Base-by-base conservation (phyloP, 768 basidiomycete genomes). In the Sarcodon sp. region DNA sequence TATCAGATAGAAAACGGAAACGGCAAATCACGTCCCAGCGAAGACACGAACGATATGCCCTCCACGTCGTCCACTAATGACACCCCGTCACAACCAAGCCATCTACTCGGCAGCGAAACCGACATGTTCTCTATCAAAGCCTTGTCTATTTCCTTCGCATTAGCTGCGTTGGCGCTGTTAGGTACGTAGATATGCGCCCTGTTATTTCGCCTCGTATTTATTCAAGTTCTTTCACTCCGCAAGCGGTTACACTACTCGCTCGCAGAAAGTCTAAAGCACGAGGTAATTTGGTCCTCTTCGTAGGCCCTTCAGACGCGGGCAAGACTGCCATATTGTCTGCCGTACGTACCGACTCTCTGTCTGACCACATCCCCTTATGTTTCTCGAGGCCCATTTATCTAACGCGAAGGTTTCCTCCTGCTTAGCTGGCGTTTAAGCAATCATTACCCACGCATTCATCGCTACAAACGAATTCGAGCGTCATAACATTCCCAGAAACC, bases 291-390 rank as follows among this genome's bases (percentile, higher is more conserved):
- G 57, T 91, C n/a, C 62, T 91, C 4, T 67, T 91, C n/a, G 72
- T 85, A 3, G 88, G 88, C 2, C 69, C 80, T 35, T 71, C 80
- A 6, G 85, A 88, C 62, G 76, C 77, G 1, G 88, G 88, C 43
- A 91, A 91, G 66, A 90, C 88, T 1, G 71, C 86, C 15, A 78
- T 90, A 35, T 59, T 88, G 45, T 79, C 83, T 18, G 69, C 74
- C 52, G 88, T 86, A 51, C 54, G 80, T 71, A 31, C 3, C 45
- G 21, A 50, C 32, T 47, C 15, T 18, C 39, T 11, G 35, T 33
- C 45, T 48, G 27, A 31, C 9, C 35, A 47, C 51, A 49, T 43
- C 46, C 11, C 44, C 55, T 47, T 54, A 50, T 55, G 33, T 46
- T 33, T 44, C 31, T 13, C 13, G 5, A 13, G 5, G 5, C 2